A percentile compares a stretch with the other conserved stretches of the same genome.
phyloP scores from a whole-genome alignment of 2,329 filamentous ascomycete species.

The Aspergillus caelatus region DNA sequence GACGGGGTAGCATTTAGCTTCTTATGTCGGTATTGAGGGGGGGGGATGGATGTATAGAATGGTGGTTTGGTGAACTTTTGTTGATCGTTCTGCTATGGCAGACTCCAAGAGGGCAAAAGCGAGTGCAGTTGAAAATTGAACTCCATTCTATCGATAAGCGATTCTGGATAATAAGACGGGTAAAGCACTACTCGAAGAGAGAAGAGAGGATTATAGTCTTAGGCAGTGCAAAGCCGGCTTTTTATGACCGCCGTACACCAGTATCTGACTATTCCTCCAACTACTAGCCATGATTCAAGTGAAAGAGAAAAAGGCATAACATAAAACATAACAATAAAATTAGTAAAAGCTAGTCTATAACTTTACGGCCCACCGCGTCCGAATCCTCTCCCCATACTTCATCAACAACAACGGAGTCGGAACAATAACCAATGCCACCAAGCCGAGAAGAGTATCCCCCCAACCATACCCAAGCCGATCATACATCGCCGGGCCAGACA shows the following conservation, averaged over 20 bases:
- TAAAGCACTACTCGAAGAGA: no score
- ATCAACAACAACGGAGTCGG: conserved; percentile 34
- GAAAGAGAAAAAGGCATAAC: not conserved
- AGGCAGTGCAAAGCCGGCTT: no score
- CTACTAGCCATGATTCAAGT: not conserved
- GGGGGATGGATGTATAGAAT: not conserved
- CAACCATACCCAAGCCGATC: conserved; percentile 42
- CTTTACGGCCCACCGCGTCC: not conserved
- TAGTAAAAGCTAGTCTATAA: not conserved
- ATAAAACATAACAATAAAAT: not conserved
- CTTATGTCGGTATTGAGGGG: not conserved
- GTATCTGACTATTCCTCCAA: no score
- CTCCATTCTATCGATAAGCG: not conserved
- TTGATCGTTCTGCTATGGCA: not conserved
- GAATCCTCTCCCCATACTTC: conserved; percentile 4
- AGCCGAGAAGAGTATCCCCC: conserved; percentile 38
- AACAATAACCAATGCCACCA: conserved; percentile 29
- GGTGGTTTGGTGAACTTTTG: not conserved
- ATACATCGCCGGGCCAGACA: conserved; percentile 44
- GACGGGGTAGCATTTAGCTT: not conserved
- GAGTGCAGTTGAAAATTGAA: not conserved
- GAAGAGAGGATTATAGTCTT: no score
- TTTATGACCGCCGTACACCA: no score
- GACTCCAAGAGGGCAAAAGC: not conserved
- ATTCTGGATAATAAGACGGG: not conserved